These are phyloP conservation scores for Penicillium verrucosum DNA, from an alignment of 2,329 filamentous ascomycete species.

Conservation along the genomic window DNA sequence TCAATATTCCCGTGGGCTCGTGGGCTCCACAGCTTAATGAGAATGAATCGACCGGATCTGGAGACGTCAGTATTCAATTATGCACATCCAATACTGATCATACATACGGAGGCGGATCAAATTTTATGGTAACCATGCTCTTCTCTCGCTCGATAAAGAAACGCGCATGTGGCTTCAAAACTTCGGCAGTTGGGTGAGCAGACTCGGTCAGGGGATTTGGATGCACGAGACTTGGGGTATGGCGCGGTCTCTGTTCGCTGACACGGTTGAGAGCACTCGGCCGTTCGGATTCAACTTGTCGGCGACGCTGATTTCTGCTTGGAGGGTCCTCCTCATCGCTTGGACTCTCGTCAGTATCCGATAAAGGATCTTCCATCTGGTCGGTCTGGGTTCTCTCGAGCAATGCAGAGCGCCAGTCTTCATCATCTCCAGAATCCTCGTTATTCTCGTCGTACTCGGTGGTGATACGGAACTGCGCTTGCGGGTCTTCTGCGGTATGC, in stretches of 20 bases:
- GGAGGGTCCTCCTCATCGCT: constrained; percentile 27
- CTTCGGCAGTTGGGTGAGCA: constrained; percentile 32
- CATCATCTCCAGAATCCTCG: constrained; percentile 27
- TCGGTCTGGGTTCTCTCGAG: constrained; percentile 32
- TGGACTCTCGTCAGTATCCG: constrained; percentile 32
- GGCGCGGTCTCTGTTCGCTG: constrained; percentile 20
- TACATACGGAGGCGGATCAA: constrained; percentile 50
- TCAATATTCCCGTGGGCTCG: constrained; percentile 76
- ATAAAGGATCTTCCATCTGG: constrained; percentile 22
- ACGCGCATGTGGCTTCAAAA: constrained; percentile 70
- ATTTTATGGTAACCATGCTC: constrained; percentile 80
- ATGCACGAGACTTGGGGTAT: constrained; percentile 28
- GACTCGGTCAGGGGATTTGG: constrained; percentile 20
- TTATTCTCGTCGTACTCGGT: constrained; percentile 39
- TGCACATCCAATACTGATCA: neutral
- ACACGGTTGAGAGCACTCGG: constrained; percentile 15
- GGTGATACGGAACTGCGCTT: constrained; percentile 35
- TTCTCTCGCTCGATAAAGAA: constrained; percentile 82
- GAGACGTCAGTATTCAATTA: neutral
- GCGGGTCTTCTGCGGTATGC: constrained; percentile 22
- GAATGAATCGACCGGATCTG: constrained; percentile 72
- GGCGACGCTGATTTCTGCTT: constrained; percentile 23
- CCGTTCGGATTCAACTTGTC: constrained; percentile 27
- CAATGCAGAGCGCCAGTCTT: constrained; percentile 24
- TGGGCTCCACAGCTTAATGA: constrained; percentile 88